These are phyloP conservation scores for Sarcodon aspratus DNA, from an alignment of 768 basidiomycete genomes.

Conservation along the genomic window DNA sequence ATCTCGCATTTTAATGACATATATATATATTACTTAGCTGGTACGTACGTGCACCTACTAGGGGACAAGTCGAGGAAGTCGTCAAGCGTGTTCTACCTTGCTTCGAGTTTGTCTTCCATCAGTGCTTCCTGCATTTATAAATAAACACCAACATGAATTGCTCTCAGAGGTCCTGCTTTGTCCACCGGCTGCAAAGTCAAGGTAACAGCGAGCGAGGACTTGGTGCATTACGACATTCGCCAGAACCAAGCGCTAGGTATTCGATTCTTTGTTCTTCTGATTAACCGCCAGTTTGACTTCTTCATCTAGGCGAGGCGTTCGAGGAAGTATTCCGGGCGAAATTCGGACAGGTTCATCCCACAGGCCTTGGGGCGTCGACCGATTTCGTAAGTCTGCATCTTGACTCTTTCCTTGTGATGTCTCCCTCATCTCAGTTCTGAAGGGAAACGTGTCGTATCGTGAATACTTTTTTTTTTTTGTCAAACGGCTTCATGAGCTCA, in stretches of 20 bases:
- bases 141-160: neutral
- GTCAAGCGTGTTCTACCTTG: constrained; percentile 55
- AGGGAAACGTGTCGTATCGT: constrained; percentile 78
- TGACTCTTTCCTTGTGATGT: neutral
- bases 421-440: constrained; percentile 3
- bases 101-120: constrained; percentile 43
- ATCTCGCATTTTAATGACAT: neutral
- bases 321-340: constrained; percentile 47
- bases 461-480: constrained; percentile 13
- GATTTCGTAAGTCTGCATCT: constrained; percentile 53
- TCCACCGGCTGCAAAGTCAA: constrained; percentile 54
- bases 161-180: constrained; percentile 45
- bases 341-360: constrained; percentile 47
- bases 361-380: constrained; percentile 68
- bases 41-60: constrained; percentile 63
- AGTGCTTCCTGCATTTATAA: neutral
- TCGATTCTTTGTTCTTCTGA: neutral
- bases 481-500: neutral
- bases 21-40: constrained; percentile 45
- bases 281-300: neutral
- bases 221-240: constrained; percentile 41
- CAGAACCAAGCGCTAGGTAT: constrained; percentile 58
- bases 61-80: constrained; percentile 45
- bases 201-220: constrained; percentile 18
- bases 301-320: constrained; percentile 45